phyloP scores from a whole-genome alignment of 441 rosid species.

The Brassica hybrid region DNA sequence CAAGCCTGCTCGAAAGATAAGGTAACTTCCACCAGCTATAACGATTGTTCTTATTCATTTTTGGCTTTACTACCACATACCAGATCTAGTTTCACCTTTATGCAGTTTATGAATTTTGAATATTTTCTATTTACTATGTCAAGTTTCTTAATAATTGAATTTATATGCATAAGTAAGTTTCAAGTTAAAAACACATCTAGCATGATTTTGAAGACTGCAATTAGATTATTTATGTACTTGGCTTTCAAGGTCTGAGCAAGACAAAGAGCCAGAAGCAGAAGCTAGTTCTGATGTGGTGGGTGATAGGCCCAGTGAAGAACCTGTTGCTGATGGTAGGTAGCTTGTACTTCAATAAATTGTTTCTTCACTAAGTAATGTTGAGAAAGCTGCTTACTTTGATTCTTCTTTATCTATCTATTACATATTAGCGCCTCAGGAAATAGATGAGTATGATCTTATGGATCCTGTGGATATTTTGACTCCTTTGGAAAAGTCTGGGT shows the following conservation, averaged over 20 bases:
- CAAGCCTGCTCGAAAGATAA: slow-evolving; percentile 90
- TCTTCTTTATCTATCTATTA: slow-evolving; percentile 31
- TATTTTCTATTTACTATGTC: slow-evolving; percentile 16
- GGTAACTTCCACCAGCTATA: slow-evolving; percentile 53
- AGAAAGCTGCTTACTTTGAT: slow-evolving; percentile 22
- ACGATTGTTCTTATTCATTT: background rate
- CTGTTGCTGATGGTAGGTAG: slow-evolving; percentile 68
- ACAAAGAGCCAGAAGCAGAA: slow-evolving; percentile 92
- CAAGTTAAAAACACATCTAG: background rate
- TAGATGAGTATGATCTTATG: slow-evolving; percentile 95
- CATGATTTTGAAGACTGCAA: slow-evolving; percentile 22
- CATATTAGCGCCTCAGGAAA: slow-evolving; percentile 83
- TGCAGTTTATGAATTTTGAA: slow-evolving; percentile 25
- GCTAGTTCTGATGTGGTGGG: slow-evolving; percentile 70
- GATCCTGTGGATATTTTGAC: slow-evolving; percentile 97
- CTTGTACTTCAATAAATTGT: slow-evolving; percentile 15
- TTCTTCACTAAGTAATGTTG: slow-evolving; percentile 12
- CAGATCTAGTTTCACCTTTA: slow-evolving; percentile 5
- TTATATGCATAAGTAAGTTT: slow-evolving; percentile 6
- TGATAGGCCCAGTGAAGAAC: slow-evolving; percentile 72
- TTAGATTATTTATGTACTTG: slow-evolving; percentile 21
- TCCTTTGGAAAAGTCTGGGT: slow-evolving; percentile 96
- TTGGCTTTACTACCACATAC: slow-evolving; percentile 36
- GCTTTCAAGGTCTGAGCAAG: slow-evolving; percentile 94
- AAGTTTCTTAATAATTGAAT: slow-evolving; percentile 22